phyloP scores from a whole-genome alignment of 345 rosid species.

The Lenwebbia sp. region DNA sequence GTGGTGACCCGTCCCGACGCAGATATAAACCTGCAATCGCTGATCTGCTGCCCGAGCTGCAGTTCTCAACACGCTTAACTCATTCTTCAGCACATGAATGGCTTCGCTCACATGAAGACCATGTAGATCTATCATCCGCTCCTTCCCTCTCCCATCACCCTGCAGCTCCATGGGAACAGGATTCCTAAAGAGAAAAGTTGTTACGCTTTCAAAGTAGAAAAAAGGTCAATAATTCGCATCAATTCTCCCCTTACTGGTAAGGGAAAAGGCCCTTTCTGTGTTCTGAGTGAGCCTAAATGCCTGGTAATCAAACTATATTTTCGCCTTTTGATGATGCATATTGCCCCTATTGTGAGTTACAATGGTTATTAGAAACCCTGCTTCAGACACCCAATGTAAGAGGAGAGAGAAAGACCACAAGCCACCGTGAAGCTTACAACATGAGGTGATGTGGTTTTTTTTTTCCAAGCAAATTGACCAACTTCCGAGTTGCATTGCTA shows the following conservation, averaged over 20 bases:
- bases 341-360: neutral
- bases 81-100: slow-evolving; percentile 74
- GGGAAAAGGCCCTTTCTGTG: neutral
- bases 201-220: neutral
- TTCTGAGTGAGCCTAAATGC: neutral
- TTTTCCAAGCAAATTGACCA: neutral
- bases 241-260: neutral
- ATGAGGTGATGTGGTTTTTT: neutral
- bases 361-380: neutral
- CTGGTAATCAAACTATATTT: neutral
- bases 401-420: neutral
- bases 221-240: neutral
- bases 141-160: slow-evolving; percentile 57
- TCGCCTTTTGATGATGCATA: neutral
- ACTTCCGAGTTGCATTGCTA: neutral
- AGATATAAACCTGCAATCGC: slow-evolving; percentile 80
- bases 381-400: neutral
- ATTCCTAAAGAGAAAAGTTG: slow-evolving; percentile 39
- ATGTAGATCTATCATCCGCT: slow-evolving; percentile 93
- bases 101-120: slow-evolving; percentile 95
- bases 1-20: slow-evolving; percentile 97
- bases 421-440: neutral
- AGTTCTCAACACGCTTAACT: slow-evolving; percentile 58
- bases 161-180: slow-evolving; percentile 51
- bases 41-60: slow-evolving; percentile 67